Conservation (phyloP, 2,329 filamentous ascomycete species). For the Aureobasidium sp. region DNA sequence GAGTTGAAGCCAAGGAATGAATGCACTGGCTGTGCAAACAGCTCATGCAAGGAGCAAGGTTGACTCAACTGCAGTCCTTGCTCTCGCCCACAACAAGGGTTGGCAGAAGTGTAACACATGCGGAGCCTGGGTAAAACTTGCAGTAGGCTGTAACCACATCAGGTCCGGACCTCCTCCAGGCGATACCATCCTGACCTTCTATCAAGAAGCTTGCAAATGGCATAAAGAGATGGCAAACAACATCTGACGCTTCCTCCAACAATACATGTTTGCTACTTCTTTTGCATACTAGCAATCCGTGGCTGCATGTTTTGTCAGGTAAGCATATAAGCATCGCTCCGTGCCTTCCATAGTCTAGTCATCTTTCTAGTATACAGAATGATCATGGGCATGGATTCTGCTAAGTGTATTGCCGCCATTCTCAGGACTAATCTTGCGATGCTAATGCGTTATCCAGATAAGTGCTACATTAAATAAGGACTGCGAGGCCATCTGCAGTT, state of each 20-base stretch:
- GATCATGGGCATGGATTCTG: background rate
- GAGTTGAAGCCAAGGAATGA: too few species aligned
- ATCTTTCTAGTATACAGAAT: background rate
- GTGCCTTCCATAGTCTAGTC: background rate
- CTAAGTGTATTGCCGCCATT: background rate
- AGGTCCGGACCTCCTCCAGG: background rate
- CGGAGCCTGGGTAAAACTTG: too few species aligned
- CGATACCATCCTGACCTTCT: background rate
- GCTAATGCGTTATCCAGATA: background rate
- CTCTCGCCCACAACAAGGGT: too few species aligned
- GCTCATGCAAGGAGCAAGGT: too few species aligned
- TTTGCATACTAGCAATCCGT: background rate
- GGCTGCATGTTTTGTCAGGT: background rate
- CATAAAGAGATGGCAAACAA: background rate
- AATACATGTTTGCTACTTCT: background rate
- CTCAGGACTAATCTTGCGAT: too few species aligned
- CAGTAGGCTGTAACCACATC: too few species aligned
- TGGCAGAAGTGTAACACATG: too few species aligned
- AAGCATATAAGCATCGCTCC: background rate
- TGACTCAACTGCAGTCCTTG: too few species aligned
- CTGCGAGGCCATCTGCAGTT: too few species aligned
- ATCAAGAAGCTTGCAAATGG: background rate
- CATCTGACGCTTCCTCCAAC: background rate
- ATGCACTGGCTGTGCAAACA: too few species aligned
- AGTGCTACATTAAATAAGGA: too few species aligned